Conservation (phyloP, 805 yeast species). For the Spathaspora gorwiae region DNA sequence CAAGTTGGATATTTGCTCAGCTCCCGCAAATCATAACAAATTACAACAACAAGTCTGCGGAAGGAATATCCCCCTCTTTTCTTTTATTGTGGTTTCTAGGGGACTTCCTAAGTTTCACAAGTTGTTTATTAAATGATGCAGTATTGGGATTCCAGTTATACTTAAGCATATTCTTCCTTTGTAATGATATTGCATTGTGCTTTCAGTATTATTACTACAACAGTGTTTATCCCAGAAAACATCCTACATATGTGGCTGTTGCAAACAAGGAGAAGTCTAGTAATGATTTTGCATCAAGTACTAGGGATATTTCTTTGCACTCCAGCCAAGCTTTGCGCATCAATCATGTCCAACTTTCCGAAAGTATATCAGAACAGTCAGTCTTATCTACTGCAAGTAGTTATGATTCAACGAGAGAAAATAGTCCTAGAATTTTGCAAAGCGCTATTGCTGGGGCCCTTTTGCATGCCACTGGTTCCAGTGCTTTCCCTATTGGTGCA, state of each 20-base stretch:
- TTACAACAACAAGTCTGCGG: constrained; percentile 56
- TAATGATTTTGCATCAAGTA: background rate
- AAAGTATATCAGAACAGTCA: constrained; percentile 1
- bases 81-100: constrained; percentile 64
- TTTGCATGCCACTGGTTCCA: constrained; percentile 2
- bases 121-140: constrained; percentile 35
- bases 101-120: constrained; percentile 50
- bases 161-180: constrained; percentile 35
- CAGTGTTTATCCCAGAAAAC: constrained; percentile 27
- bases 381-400: constrained; percentile 11
- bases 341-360: background rate
- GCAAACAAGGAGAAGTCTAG: background rate
- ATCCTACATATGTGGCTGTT: background rate
- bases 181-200: constrained; percentile 36
- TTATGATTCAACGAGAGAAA: constrained; percentile 11
- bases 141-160: constrained; percentile 37
- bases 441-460: constrained; percentile 6
- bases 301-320: background rate
- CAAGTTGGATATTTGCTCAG: constrained; percentile 71
- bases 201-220: constrained; percentile 40
- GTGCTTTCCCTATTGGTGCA: constrained; percentile 11
- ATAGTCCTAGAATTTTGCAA: background rate
- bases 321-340: constrained; percentile 6
- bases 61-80: constrained; percentile 60
- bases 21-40: constrained; percentile 64